These are phyloP conservation scores for Claviceps sp. DNA, from an alignment of 2,329 filamentous ascomycete genomes.

Conservation along the genomic window DNA sequence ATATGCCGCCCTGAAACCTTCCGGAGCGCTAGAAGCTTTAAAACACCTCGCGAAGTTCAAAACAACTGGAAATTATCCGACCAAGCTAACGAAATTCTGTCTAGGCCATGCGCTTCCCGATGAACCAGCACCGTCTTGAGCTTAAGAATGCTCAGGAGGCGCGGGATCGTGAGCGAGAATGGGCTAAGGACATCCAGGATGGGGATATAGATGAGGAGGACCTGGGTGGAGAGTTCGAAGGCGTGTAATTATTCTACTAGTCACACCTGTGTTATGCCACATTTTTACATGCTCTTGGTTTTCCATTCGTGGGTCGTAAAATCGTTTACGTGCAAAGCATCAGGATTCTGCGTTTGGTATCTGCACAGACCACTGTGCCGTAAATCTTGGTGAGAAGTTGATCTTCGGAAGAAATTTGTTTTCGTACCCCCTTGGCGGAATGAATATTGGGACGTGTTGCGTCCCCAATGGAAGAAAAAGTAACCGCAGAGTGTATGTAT, in stretches of 20 bases:
- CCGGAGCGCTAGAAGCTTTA: neutral
- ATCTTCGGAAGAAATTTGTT: too few relatives aligned
- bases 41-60: too few relatives aligned
- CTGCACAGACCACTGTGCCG: too few relatives aligned
- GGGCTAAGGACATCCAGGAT: constrained; percentile 98
- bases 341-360: too few relatives aligned
- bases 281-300: neutral
- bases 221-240: constrained; percentile 89
- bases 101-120: constrained; percentile 95
- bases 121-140: constrained; percentile 97
- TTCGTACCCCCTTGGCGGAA: too few relatives aligned
- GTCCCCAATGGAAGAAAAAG: too few relatives aligned
- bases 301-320: neutral
- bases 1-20: neutral
- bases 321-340: too few relatives aligned
- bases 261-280: constrained; percentile 6
- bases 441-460: too few relatives aligned
- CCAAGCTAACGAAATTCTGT: constrained; percentile 8
- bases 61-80: neutral
- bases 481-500: too few relatives aligned
- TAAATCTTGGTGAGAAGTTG: too few relatives aligned
- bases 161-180: constrained; percentile 87
- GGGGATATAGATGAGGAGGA: constrained; percentile 96
- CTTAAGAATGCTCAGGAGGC: constrained; percentile 97
- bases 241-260: constrained; percentile 49